phyloP scores from a whole-genome alignment of 2,329 filamentous ascomycete genomes.

The Huntiella bhutanensis region DNA sequence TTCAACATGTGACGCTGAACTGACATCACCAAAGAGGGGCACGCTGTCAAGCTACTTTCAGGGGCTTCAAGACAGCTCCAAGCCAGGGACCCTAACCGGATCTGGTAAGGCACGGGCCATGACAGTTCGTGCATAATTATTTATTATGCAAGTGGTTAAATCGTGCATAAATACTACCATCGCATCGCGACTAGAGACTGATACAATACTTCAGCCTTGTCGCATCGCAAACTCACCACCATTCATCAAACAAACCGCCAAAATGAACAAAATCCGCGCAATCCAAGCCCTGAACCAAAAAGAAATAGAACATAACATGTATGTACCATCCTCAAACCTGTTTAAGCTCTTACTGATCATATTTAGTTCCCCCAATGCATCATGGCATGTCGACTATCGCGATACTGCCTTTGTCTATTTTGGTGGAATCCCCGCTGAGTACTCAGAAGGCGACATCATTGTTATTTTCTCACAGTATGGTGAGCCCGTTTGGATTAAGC shows the following conservation, averaged over 20 bases:
- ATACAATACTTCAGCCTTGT: no score
- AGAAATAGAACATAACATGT: conserved; percentile 79
- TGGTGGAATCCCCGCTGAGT: conserved; percentile 76
- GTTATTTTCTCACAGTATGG: conserved; percentile 96
- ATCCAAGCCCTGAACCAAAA: conserved; percentile 86
- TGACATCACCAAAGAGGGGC: no score
- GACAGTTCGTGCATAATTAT: no score
- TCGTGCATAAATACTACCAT: no score
- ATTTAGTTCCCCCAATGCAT: conserved; percentile 57
- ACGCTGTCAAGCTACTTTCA: no score
- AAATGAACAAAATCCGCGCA: conserved; percentile 85
- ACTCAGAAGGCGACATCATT: conserved; percentile 88
- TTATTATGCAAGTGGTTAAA: no score
- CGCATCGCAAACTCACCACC: neutral
- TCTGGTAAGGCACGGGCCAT: no score
- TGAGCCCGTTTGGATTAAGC: conserved; percentile 81
- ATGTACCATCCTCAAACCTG: conserved; percentile 19
- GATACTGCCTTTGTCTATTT: conserved; percentile 96
- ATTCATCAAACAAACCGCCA: conserved; percentile 12
- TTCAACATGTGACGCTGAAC: no score
- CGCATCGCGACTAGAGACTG: no score
- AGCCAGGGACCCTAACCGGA: no score
- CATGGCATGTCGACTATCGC: conserved; percentile 94
- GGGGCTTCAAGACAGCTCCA: no score
- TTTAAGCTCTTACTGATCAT: conserved; percentile 14